Evolutionary conservation across 192 early-diverging fungal genomes (phyloP).

Genomic region (Coemansia sp.): DNA sequence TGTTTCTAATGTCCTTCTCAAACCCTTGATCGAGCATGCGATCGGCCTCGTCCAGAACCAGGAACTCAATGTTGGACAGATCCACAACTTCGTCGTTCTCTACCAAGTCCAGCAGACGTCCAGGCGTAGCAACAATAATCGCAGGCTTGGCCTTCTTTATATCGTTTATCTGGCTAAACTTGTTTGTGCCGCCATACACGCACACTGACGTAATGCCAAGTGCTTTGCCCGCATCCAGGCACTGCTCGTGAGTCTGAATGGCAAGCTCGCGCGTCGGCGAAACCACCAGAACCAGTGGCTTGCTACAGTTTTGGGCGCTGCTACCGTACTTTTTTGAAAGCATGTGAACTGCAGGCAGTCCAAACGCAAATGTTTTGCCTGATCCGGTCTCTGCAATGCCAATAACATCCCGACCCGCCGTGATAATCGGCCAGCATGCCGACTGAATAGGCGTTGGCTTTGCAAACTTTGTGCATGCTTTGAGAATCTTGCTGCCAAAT

Average conservation of each 20-base stretch:
- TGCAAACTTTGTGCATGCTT: constrained; percentile 64
- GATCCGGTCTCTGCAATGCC: constrained; percentile 98
- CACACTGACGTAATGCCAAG: constrained; percentile 67
- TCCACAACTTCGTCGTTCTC: constrained; percentile 74
- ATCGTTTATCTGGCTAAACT: constrained; percentile 68
- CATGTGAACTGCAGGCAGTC: constrained; percentile 83
- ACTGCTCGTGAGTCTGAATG: constrained; percentile 91
- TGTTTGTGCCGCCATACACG: constrained; percentile 88
- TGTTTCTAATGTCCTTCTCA: constrained; percentile 84
- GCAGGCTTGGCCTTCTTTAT: constrained; percentile 46
- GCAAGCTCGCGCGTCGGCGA: constrained; percentile 96
- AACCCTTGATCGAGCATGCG: constrained; percentile 96
- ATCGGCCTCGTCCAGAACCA: constrained; percentile 97
- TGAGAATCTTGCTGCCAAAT: constrained; percentile 65
- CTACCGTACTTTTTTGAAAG: constrained; percentile 71
- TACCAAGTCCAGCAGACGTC: constrained; percentile 89
- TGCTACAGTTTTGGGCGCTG: constrained; percentile 58
- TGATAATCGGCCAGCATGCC: constrained; percentile 85
- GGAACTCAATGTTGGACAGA: constrained; percentile 74
- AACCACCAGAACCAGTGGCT: constrained; percentile 80
- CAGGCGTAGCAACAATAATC: constrained; percentile 93
- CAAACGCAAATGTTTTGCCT: constrained; percentile 93
- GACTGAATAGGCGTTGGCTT: constrained; percentile 94
- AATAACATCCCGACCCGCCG: constrained; percentile 78
- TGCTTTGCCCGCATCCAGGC: constrained; percentile 63